Base-by-base conservation (phyloP, 169 alveolate species). In the Plasmodium cynomolgi region DNA sequence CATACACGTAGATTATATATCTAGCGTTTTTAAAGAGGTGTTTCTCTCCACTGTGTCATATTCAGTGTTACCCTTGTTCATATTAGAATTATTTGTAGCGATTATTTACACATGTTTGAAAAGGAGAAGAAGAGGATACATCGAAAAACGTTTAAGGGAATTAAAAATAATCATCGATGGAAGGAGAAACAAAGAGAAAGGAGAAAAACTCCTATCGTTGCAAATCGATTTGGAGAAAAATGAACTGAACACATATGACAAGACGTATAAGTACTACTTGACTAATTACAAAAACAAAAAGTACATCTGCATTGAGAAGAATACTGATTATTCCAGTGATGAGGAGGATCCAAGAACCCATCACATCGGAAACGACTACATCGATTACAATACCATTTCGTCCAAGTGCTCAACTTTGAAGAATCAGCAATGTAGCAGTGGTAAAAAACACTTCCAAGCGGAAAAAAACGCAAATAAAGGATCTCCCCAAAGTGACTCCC, bases 211-310 rank as follows among this genome's bases (percentile, higher is more conserved):
- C 34, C 47, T 86, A 20, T 86, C 85, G 37, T 17, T 86, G 62
- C 79, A 86, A 86, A 86, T 86, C 39, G 93, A 86, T 86, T 86
- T 86, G 71, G 93, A 86, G 71, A 86, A 86, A 20, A 86, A 86
- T 56, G 81, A 86, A 29, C 85, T 86, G 0, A 86, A 41, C 93
- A 86, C 93, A 15, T 77, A 56, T 86, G 56, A 86, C 44, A 86
- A 56, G 20, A 79, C 47, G 17, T 86, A 86, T 58, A 86, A 86
- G 44, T 86, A 86, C 58, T 86, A 86, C 72, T 54, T 86, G 39
- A 86, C 93, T 20, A 75, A 86, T 75, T 86, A 86, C 44, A 86
- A 86, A 86, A 74, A 86, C 68, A 86, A 86, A 44, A 86, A 86
- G 54, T 86, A 86, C 71, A 86, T 86, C 58, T 86, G 93, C 81